Evolutionary conservation across 441 rosid genomes (phyloP).

Genomic region (Erodium trifolium): DNA sequence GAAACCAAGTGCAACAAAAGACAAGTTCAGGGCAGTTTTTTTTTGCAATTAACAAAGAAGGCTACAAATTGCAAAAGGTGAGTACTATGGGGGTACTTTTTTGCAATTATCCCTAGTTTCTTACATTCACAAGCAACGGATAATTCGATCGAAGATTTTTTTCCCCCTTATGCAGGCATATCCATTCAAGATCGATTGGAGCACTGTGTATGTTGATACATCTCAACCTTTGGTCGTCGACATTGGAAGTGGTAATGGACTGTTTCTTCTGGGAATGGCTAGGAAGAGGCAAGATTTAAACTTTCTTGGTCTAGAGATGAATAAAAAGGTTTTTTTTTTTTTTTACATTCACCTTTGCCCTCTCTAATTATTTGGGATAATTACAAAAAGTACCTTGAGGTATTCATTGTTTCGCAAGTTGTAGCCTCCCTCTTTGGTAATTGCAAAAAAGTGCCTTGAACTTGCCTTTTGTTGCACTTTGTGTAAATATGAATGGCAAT

Average conservation of each 20-base stretch:
- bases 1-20: too few relatives aligned
- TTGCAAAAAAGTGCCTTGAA: too few relatives aligned
- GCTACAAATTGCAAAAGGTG: too few relatives aligned
- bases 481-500: too few relatives aligned
- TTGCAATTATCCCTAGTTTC: too few relatives aligned
- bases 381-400: too few relatives aligned
- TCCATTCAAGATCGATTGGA: conserved; percentile 53
- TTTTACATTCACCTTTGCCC: conserved; percentile 10
- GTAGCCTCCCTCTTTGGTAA: too few relatives aligned
- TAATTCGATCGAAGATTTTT: not conserved
- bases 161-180: conserved; percentile 45
- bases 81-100: too few relatives aligned
- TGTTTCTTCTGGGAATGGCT: conserved; percentile 62
- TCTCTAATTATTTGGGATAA: conserved; percentile 7
- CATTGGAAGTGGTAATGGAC: conserved; percentile 68
- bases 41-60: too few relatives aligned
- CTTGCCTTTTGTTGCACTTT: too few relatives aligned
- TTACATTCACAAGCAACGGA: conserved; percentile 1
- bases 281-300: conserved; percentile 43
- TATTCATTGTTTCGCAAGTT: too few relatives aligned
- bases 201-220: conserved; percentile 31
- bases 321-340: conserved; percentile 46
- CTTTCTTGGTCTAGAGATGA: conserved; percentile 67
- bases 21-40: too few relatives aligned
- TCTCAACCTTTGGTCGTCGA: conserved; percentile 56